Percentiles rank a stretch among this genome's conserved stretches.
phyloP scores from a whole-genome alignment of 2,329 filamentous ascomycete genomes.

The Chaetothyriales sp. region DNA sequence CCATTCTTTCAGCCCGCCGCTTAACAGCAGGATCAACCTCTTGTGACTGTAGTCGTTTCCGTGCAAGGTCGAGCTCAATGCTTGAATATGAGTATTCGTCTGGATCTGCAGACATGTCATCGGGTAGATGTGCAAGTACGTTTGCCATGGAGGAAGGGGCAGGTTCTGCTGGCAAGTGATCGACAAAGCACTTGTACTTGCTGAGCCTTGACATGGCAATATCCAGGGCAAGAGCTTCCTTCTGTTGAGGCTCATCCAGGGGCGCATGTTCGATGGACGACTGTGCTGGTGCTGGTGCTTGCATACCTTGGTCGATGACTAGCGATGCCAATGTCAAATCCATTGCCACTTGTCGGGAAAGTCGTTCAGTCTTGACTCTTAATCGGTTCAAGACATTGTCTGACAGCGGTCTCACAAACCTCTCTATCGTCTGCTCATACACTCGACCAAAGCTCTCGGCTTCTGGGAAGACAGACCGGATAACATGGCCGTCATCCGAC shows the following conservation, averaged over 20 bases:
- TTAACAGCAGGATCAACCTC: slow-evolving; percentile 9
- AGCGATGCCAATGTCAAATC: slow-evolving; percentile 3
- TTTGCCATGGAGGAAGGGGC: neutral
- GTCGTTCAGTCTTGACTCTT: slow-evolving; percentile 1
- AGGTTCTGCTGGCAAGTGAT: neutral
- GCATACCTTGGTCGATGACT: neutral
- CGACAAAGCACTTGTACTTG: neutral
- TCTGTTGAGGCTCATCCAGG: neutral
- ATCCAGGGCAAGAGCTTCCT: neutral
- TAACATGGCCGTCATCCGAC: neutral
- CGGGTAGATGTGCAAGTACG: slow-evolving; percentile 4
- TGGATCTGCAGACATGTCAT: slow-evolving; percentile 8
- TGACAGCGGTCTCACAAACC: slow-evolving; percentile 1
- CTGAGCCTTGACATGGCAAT: neutral
- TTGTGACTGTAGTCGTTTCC: slow-evolving; percentile 7
- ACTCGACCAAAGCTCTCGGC: neutral
- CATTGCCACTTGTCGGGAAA: slow-evolving; percentile 1
- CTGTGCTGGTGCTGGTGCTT: neutral
- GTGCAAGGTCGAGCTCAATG: slow-evolving; percentile 6
- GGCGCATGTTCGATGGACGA: neutral
- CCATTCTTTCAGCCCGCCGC: slow-evolving; percentile 4
- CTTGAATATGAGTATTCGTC: slow-evolving; percentile 9
- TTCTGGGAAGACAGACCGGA: neutral
- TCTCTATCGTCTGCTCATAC: neutral
- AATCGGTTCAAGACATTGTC: slow-evolving; percentile 4